Percentiles rank a stretch among this genome's conserved stretches.
phyloP scores from a whole-genome alignment of 805 yeast genomes.

The Teunomyces gatunensis region DNA sequence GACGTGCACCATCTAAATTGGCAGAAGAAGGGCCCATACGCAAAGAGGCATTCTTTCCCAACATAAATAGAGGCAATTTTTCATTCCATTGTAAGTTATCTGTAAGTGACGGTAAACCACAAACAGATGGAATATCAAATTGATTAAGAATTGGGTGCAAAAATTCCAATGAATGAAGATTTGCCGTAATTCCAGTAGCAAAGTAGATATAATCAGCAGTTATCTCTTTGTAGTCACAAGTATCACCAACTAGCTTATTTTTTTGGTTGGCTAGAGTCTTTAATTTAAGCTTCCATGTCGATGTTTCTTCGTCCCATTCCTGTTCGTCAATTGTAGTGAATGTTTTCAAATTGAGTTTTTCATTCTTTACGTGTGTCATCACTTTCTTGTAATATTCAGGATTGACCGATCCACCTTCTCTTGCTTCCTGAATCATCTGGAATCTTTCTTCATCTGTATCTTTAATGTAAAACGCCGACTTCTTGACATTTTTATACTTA shows the following conservation, averaged over 20 bases:
- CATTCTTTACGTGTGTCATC: conserved; percentile 26
- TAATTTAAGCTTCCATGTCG: conserved; percentile 23
- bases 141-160: conserved; percentile 24
- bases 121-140: conserved; percentile 29
- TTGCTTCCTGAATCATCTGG: conserved; percentile 39
- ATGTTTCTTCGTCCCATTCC: conserved; percentile 21
- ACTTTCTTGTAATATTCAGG: conserved; percentile 41
- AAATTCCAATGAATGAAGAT: conserved; percentile 26
- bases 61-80: conserved; percentile 37
- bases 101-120: conserved; percentile 43
- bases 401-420: conserved; percentile 47
- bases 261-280: conserved; percentile 5
- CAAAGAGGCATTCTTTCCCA: conserved; percentile 43
- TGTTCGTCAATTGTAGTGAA: conserved; percentile 24
- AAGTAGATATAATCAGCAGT: conserved; percentile 34
- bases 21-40: conserved; percentile 46
- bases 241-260: conserved; percentile 7
- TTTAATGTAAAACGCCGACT: conserved; percentile 41
- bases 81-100: conserved; percentile 44
- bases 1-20: conserved; percentile 45
- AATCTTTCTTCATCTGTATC: conserved; percentile 43
- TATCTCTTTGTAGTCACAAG: conserved; percentile 1
- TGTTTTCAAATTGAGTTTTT: conserved; percentile 27
- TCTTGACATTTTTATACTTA: conserved; percentile 45
- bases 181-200: conserved; percentile 42